Conservation (phyloP, 441 rosid species). For the Erodium texanum region DNA sequence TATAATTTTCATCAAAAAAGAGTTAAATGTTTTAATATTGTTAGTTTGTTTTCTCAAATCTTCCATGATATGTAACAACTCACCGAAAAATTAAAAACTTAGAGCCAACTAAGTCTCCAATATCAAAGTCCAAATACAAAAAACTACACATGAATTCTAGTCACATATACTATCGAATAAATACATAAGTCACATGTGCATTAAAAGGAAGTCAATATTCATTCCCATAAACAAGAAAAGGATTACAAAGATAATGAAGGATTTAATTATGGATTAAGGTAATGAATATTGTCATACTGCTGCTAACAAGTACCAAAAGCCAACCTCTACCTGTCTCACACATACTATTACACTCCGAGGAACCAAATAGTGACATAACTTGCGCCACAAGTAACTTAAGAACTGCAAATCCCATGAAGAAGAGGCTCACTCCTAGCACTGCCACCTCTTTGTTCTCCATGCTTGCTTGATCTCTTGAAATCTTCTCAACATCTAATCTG, state of each 20-base stretch:
- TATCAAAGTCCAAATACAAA: no score
- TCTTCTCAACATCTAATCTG: slow-evolving; percentile 62
- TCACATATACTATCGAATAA: no score
- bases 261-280: slow-evolving; percentile 39
- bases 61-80: no score
- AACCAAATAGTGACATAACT: slow-evolving; percentile 28
- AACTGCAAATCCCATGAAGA: slow-evolving; percentile 48
- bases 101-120: no score
- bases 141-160: no score
- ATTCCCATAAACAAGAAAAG: not conserved
- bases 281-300: slow-evolving; percentile 66
- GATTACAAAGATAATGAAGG: slow-evolving; percentile 8
- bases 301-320: slow-evolving; percentile 66
- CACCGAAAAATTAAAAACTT: no score
- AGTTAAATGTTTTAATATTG: no score
- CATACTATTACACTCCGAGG: slow-evolving; percentile 28
- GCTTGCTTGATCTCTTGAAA: slow-evolving; percentile 46
- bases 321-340: slow-evolving; percentile 52
- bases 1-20: no score
- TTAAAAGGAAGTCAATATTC: not conserved
- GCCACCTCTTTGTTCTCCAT: slow-evolving; percentile 64
- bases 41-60: no score
- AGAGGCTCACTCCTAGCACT: slow-evolving; percentile 50
- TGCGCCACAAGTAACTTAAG: slow-evolving; percentile 46
- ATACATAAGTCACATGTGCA: no score